A percentile compares a stretch with the other conserved stretches of the same genome.
These are phyloP conservation scores for Trichophyton equinum DNA, from an alignment of 2,329 filamentous ascomycete species.

Conservation along the genomic window DNA sequence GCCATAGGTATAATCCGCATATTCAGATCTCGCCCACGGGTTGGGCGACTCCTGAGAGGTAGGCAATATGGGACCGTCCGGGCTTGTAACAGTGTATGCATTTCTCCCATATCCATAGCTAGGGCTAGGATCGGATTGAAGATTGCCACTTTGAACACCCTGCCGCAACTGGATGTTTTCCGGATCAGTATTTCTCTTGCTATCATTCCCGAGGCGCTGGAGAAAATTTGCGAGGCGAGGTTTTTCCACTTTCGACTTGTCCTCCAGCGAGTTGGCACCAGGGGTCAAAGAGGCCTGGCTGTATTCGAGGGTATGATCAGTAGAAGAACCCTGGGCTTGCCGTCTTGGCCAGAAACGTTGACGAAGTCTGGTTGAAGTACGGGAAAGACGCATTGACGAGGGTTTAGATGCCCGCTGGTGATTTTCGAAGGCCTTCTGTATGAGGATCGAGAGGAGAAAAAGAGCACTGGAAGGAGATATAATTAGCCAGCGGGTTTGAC, in stretches of 20 bases:
- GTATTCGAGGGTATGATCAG: not conserved
- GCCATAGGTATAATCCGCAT: conserved; percentile 9
- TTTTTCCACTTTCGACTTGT: conserved; percentile 7
- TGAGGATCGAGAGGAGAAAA: conserved; percentile 9
- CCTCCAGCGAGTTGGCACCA: conserved; percentile 8
- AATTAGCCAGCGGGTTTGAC: not conserved
- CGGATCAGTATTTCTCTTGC: not conserved
- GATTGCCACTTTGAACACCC: not conserved
- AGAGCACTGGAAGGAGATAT: not conserved
- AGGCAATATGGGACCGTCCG: not conserved
- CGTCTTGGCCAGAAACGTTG: not conserved
- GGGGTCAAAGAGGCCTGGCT: not conserved
- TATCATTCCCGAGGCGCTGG: not conserved
- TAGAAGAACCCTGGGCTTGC: not conserved
- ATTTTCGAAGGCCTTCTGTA: conserved; percentile 6
- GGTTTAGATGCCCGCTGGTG: conserved; percentile 2
- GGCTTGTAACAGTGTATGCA: not conserved
- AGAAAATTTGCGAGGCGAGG: conserved; percentile 9
- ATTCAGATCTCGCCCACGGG: not conserved
- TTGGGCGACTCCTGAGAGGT: not conserved
- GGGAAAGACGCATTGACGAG: not conserved
- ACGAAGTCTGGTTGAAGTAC: not conserved
- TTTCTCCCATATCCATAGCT: not conserved
- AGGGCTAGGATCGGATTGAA: not conserved
- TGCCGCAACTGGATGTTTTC: not conserved